A percentile compares a stretch with the other conserved stretches of the same genome.
phyloP scores from a whole-genome alignment of 2,329 filamentous ascomycete genomes.

The Hymenoscyphus infarciens region DNA sequence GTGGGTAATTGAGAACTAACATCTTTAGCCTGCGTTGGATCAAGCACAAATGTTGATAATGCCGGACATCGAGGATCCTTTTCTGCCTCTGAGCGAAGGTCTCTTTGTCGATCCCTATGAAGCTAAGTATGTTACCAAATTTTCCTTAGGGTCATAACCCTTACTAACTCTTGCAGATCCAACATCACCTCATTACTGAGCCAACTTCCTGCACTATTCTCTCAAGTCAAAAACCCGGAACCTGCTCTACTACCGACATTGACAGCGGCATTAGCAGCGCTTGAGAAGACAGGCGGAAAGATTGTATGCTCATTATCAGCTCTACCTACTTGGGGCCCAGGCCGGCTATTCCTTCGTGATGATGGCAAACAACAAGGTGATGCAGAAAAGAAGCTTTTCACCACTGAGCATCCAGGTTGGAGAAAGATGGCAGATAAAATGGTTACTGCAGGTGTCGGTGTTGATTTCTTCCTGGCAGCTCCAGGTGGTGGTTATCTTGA shows the following conservation, averaged over 20 bases:
- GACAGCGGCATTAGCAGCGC: slow-evolving; percentile 76
- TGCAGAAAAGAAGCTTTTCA: slow-evolving; percentile 85
- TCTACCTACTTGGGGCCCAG: slow-evolving; percentile 90
- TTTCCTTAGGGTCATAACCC: not conserved
- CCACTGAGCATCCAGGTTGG: slow-evolving; percentile 85
- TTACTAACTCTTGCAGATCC: slow-evolving; percentile 41
- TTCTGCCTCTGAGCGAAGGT: slow-evolving; percentile 85
- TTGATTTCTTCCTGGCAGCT: slow-evolving; percentile 92
- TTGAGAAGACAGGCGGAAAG: slow-evolving; percentile 87
- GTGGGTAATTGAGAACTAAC: not conserved
- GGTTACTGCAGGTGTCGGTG: slow-evolving; percentile 79
- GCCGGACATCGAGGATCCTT: slow-evolving; percentile 95
- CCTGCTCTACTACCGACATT: slow-evolving; percentile 81
- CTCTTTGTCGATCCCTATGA: slow-evolving; percentile 94
- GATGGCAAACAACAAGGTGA: slow-evolving; percentile 84
- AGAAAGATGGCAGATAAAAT: slow-evolving; percentile 83
- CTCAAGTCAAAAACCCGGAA: slow-evolving; percentile 83
- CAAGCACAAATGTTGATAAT: slow-evolving; percentile 98
- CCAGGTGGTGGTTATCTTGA: slow-evolving; percentile 89
- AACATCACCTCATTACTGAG: slow-evolving; percentile 86
- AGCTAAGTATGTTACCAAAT: slow-evolving; percentile 56
- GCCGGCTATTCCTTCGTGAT: slow-evolving; percentile 79
- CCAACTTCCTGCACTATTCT: slow-evolving; percentile 81
- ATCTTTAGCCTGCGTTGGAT: slow-evolving; percentile 62
- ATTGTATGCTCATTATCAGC: slow-evolving; percentile 82